A percentile compares a stretch with the other conserved stretches of the same genome.
phyloP scores from a whole-genome alignment of 1,139 yeast species.

The Blastobotrys indianensis region DNA sequence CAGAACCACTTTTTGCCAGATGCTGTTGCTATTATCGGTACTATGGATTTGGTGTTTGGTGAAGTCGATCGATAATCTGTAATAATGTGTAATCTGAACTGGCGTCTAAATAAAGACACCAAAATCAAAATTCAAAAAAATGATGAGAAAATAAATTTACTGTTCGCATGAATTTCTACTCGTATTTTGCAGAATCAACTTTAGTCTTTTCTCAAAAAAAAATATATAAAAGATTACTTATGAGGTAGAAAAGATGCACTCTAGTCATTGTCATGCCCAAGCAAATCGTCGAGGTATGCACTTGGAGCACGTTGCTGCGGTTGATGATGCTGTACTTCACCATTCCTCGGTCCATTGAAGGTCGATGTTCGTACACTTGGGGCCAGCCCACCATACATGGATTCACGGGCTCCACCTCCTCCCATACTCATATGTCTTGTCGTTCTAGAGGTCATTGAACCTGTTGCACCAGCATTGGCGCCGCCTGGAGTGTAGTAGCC shows the following conservation, averaged over 20 bases:
- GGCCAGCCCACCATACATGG: constrained; percentile 10
- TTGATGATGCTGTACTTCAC: not conserved
- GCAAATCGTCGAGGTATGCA: constrained; percentile 35
- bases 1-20: constrained; percentile 87
- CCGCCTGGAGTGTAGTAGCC: constrained; percentile 31
- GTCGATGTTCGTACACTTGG: constrained; percentile 12
- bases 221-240: not conserved
- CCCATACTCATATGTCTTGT: constrained; percentile 20
- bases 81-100: not conserved
- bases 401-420: constrained; percentile 11
- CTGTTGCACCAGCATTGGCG: constrained; percentile 17
- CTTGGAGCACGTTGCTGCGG: constrained; percentile 34
- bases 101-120: not conserved
- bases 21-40: constrained; percentile 91
- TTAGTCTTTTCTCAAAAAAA: too few species aligned
- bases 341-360: not conserved
- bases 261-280: constrained; percentile 22
- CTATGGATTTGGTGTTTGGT: constrained; percentile 92
- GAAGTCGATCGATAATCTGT: constrained; percentile 72
- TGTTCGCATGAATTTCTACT: not conserved
- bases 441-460: constrained; percentile 22
- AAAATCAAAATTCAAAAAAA: not conserved
- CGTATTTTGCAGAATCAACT: too few species aligned
- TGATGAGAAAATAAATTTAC: not conserved
- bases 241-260: not conserved